Conservation (phyloP, 1,139 yeast species). For the Kazachstania sp. region DNA sequence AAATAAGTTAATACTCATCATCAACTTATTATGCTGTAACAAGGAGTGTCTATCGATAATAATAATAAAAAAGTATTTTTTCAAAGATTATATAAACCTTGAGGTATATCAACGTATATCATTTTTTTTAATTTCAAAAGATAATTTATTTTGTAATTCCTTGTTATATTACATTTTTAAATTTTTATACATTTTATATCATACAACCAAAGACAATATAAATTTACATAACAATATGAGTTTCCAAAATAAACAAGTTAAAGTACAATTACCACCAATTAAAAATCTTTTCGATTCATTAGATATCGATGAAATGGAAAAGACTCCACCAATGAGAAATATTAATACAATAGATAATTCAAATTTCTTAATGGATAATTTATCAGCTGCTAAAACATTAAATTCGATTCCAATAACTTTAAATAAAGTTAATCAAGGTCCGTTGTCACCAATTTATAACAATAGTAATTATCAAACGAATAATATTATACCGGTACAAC, state of each 20-base stretch:
- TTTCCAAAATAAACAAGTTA: constrained; percentile 2
- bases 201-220: too few species aligned
- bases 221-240: neutral
- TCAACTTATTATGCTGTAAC: too few species aligned
- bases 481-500: neutral
- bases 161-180: too few species aligned
- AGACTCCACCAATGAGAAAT: constrained; percentile 1
- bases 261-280: constrained; percentile 10
- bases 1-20: too few species aligned
- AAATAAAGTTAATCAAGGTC: neutral
- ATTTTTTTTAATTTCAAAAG: neutral
- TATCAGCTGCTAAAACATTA: too few species aligned
- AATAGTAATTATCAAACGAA: neutral
- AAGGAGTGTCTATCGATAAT: too few species aligned
- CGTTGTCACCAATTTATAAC: neutral
- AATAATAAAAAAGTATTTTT: too few species aligned
- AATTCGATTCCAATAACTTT: too few species aligned
- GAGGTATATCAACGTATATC: neutral
- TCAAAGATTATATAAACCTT: neutral
- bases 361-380: too few species aligned
- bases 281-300: constrained; percentile 8
- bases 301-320: constrained; percentile 2
- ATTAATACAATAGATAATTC: neutral
- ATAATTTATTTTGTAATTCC: too few species aligned
- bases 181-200: too few species aligned